phyloP scores from a whole-genome alignment of 345 rosid species.

The Eucalyptus sp. region DNA sequence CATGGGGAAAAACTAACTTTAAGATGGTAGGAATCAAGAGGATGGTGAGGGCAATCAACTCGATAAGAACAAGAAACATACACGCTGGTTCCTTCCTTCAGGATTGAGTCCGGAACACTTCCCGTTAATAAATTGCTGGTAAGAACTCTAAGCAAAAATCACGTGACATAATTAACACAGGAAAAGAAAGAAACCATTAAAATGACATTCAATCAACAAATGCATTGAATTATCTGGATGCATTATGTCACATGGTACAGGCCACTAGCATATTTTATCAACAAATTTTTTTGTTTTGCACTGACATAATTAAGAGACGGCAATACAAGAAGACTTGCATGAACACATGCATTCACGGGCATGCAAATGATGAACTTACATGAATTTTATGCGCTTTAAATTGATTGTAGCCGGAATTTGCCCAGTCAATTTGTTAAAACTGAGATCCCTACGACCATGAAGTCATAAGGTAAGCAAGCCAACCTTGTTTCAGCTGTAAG shows the following conservation, averaged over 20 bases:
- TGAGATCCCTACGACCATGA: constrained; percentile 27
- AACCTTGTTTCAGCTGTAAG: too few species aligned
- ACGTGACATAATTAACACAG: neutral
- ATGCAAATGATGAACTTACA: constrained; percentile 13
- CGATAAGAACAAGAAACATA: neutral
- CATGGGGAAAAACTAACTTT: neutral
- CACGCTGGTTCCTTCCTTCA: constrained; percentile 20
- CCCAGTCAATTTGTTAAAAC: constrained; percentile 41
- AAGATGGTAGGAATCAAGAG: neutral
- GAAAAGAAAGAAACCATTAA: neutral
- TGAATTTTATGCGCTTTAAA: constrained; percentile 1
- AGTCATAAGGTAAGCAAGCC: neutral
- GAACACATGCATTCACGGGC: neutral
- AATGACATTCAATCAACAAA: neutral
- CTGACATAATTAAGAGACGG: neutral
- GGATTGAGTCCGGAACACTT: constrained; percentile 15
- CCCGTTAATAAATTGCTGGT: constrained; percentile 26
- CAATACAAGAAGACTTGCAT: neutral
- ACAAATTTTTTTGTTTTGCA: neutral
- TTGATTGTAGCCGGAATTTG: constrained; percentile 10
- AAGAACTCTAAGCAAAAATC: constrained; percentile 10
- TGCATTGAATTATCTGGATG: neutral
- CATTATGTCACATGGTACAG: neutral
- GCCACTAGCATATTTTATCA: neutral
- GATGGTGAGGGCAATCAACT: neutral